Base-by-base conservation (phyloP, 2,329 filamentous ascomycete genomes). In the Alternaria sp. region DNA sequence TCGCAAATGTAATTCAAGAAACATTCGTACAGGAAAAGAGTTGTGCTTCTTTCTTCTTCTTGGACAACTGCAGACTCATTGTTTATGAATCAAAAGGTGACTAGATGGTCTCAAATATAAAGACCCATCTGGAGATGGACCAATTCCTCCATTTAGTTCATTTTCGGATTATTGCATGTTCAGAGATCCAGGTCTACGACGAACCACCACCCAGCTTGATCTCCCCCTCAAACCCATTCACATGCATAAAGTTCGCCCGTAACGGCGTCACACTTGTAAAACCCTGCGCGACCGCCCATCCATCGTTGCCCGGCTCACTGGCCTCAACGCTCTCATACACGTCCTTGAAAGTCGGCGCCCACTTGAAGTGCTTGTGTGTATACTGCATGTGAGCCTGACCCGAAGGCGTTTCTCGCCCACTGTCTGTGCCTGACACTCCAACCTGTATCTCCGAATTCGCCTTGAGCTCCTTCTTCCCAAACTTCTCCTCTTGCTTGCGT, bases 261-360 rank as follows among this genome's bases (percentile, higher is more conserved):
- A 98, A 78, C 13, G 94, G 92, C 4, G 95, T 97, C 56, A 99
- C 88, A 77, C 93, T 96, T 11, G 94, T 96, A 77, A 90, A 87
- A 28, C 92, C 92, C 74, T 96, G 88, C 75, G 90, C 90, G 24
- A 99, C 91, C 34, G 89, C 89, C 92, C 94, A 97, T 5, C 94
- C 95, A 78, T 99, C 95, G 73, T 92, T 96, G 3, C 93, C 93
- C 4, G 91, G 90, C 31, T 83, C 82, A 37, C 89, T 88, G 64
- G 90, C 86, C 67, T 93, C 87, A n/a, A 97, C 93, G 66, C 90
- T 93, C 73, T 90, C 86, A 77, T 92, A 92, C 2, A 98, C 92
- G 77, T 96, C 93, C 33, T 86, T 84, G 78, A 98, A 95, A 63
- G 86, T 87, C 2, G 94, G 95, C 46, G 91, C 88, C 95, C 95